Evolutionary conservation across 1,139 yeast genomes (phyloP).

Genomic region (Hansenula lynferdii): DNA sequence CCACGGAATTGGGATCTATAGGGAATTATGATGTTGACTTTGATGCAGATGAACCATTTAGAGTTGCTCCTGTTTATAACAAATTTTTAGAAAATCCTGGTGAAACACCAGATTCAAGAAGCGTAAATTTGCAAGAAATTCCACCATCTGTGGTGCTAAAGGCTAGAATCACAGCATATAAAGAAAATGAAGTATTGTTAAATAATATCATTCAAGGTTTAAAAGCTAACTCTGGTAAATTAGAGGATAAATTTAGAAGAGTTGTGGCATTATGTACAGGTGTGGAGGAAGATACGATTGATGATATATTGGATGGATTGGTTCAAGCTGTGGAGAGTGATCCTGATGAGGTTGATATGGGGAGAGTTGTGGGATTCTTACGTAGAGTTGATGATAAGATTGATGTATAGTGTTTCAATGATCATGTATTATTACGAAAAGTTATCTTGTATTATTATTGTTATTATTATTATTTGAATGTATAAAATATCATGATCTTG

Average conservation of each 20-base stretch:
- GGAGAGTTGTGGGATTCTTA: slow-evolving; percentile 43
- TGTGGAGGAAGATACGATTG: slow-evolving; percentile 74
- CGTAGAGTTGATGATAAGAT: slow-evolving; percentile 31
- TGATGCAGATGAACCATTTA: slow-evolving; percentile 86
- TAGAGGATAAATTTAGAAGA: slow-evolving; percentile 81
- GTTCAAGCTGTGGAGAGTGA: slow-evolving; percentile 89
- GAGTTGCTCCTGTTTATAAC: slow-evolving; percentile 53
- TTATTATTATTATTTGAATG: background rate
- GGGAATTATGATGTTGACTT: slow-evolving; percentile 47
- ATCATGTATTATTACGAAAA: background rate
- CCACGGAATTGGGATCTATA: slow-evolving; percentile 33
- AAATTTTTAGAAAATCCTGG: slow-evolving; percentile 35
- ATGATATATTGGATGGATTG: slow-evolving; percentile 75
- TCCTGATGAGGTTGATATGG: slow-evolving; percentile 61
- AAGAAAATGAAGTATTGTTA: slow-evolving; percentile 53
- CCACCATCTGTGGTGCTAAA: slow-evolving; percentile 63
- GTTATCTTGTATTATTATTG: background rate
- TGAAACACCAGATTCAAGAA: slow-evolving; percentile 16
- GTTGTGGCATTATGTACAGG: slow-evolving; percentile 92
- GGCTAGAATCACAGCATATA: slow-evolving; percentile 80
- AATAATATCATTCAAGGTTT: slow-evolving; percentile 44
- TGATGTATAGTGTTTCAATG: slow-evolving; percentile 5
- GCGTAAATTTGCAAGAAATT: slow-evolving; percentile 27
- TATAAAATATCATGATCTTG: slow-evolving; percentile 10
- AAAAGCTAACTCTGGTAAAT: slow-evolving; percentile 48